Evolutionary conservation across 768 basidiomycete species (phyloP).

Genomic region (Phaeotremella skinneri): DNA sequence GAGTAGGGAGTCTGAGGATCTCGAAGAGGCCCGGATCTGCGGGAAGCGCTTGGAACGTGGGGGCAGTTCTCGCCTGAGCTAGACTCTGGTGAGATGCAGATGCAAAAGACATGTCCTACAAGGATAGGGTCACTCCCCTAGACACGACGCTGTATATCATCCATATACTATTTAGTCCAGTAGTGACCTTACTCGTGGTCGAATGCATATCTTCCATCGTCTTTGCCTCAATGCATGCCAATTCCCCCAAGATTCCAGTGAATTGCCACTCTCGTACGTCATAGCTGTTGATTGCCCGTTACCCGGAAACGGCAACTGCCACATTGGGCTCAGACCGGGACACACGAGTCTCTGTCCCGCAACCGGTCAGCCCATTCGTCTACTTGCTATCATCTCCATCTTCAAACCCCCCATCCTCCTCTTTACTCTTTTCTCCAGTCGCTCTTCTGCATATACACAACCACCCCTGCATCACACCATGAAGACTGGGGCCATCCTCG

Average conservation of each 20-base stretch:
- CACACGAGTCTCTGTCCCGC: background rate
- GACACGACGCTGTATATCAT: too few relatives aligned
- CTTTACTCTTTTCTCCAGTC: background rate
- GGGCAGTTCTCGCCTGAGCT: too few relatives aligned
- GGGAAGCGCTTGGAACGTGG: background rate
- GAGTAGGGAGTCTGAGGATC: background rate
- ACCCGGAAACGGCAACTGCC: background rate
- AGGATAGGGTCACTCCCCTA: too few relatives aligned
- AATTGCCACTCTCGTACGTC: background rate
- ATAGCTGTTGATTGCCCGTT: background rate
- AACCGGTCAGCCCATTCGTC: background rate
- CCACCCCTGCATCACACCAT: slow-evolving; percentile 25
- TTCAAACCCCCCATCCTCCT: slow-evolving; percentile 6
- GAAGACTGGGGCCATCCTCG: slow-evolving; percentile 45
- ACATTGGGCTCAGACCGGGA: slow-evolving; percentile 4
- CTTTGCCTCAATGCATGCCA: too few relatives aligned
- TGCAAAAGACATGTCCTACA: too few relatives aligned
- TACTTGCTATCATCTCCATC: slow-evolving; percentile 3
- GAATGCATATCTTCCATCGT: too few relatives aligned
- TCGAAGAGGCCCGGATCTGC: background rate
- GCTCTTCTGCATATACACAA: background rate
- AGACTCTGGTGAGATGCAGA: too few relatives aligned
- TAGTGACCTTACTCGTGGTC: too few relatives aligned
- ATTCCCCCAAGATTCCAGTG: too few relatives aligned
- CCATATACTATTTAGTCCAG: too few relatives aligned